A percentile compares a stretch with the other conserved stretches of the same genome.
Conservation (phyloP, 106 monocot species). For the Acanthochlamys bracteata region DNA sequence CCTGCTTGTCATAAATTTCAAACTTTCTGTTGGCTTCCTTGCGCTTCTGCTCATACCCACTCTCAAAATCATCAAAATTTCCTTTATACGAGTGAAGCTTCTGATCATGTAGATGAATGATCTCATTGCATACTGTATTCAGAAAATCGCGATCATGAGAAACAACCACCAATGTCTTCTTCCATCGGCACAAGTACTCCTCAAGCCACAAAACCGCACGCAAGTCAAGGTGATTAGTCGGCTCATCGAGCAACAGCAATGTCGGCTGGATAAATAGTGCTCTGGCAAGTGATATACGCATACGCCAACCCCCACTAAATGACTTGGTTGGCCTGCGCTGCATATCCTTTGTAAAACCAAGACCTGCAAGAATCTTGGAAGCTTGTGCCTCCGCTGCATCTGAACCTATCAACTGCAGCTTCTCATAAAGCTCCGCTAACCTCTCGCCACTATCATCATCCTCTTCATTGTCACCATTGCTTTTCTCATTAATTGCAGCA, state of each 20-base stretch:
- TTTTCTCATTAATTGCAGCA: slow-evolving; percentile 16
- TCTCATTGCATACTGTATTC: slow-evolving; percentile 76
- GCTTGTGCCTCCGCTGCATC: slow-evolving; percentile 71
- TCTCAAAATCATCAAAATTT: slow-evolving; percentile 84
- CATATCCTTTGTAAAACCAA: slow-evolving; percentile 82
- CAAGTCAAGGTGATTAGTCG: slow-evolving; percentile 93
- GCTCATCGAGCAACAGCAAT: slow-evolving; percentile 78
- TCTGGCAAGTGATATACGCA: slow-evolving; percentile 85
- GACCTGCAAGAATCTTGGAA: slow-evolving; percentile 67
- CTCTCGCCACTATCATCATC: slow-evolving; percentile 42
- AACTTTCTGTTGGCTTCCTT: slow-evolving; percentile 92
- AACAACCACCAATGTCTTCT: slow-evolving; percentile 93
- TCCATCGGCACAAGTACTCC: slow-evolving; percentile 90
- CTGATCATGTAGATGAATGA: slow-evolving; percentile 82
- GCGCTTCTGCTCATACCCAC: slow-evolving; percentile 89
- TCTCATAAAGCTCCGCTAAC: slow-evolving; percentile 55
- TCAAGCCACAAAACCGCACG: slow-evolving; percentile 95
- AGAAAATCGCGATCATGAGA: slow-evolving; percentile 94
- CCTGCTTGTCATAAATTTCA: slow-evolving; percentile 81
- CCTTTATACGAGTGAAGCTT: slow-evolving; percentile 76
- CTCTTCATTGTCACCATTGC: slow-evolving; percentile 5
- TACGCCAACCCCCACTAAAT: slow-evolving; percentile 98
- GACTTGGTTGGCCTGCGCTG: slow-evolving; percentile 62
- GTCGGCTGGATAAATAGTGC: slow-evolving; percentile 94
- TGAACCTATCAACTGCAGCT: slow-evolving; percentile 45